Evolutionary conservation across 2,329 filamentous ascomycete genomes (phyloP), one percentile per base, ranked within the genome.

Genomic region (Dichotomopilus funicola): DNA sequence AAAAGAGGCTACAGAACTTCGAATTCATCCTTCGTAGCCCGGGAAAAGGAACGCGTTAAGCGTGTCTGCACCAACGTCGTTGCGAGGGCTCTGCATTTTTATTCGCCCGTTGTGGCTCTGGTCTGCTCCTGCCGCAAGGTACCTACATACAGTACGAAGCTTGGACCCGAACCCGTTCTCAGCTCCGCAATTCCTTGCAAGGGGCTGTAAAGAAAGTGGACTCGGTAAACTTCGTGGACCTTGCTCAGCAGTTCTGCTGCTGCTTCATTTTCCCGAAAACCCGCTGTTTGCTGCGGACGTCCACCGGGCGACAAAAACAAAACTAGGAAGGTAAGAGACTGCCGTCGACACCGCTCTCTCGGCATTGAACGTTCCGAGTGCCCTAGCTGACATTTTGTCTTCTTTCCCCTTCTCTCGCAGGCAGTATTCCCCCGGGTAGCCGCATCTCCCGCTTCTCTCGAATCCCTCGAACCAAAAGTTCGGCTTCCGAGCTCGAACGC

Each of bases 191-290:
- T 61, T 41, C 45, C 57, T 46, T 47, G 44, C 13, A 48, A 37
- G 27, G 44, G 45, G 40, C 34, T 12, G 35, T 49, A 49, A 31
- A 48, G 35, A 44, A 31, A 11, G 56, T 60, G 52, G 53, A 54
- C 57, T 58, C 55, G 54, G 55, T 46, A 60, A 57, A 54, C 49
- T 37, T 54, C 49, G 54, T 51, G 53, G 49, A 45, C 35, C 59
- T 56, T 50, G 27, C 49, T 51, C 47, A 45, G 48, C 19, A 27
- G 19, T 27, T 27, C 19, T 27, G 19, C 19, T 27, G 19, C 43
- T 58, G 43, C 56, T 55, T 58, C 55, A 54, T 61, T 59, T 57
- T 59, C 58, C 60, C 59, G 54, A 61, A 60, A 58, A 62, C 58
- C 59, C 57, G 58, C 55, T 55, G 49, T 55, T 53, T 55, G 56